Percentiles rank a stretch among this genome's conserved stretches.
Conservation (phyloP, 1,139 yeast species). For the Sugiyamaella neomexicana region DNA sequence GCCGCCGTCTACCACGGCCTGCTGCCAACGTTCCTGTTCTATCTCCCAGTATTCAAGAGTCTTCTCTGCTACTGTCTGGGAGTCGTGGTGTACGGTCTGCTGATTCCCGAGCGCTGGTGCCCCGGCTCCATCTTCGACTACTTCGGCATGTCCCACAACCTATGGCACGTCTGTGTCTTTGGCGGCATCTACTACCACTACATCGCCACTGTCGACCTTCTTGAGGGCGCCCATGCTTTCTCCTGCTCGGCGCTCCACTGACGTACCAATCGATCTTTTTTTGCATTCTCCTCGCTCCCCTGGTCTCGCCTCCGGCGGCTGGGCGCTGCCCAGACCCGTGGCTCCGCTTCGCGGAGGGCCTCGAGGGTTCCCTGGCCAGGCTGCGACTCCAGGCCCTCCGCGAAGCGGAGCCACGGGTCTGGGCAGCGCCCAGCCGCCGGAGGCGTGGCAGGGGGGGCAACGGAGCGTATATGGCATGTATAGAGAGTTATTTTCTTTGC, state of each 20-base stretch:
- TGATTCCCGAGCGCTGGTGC: conserved; percentile 84
- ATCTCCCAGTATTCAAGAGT: conserved; percentile 64
- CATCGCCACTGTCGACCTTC: conserved; percentile 70
- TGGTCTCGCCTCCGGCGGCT: conserved; percentile 6
- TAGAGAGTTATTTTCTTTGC: conserved; percentile 4
- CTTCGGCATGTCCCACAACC: conserved; percentile 90
- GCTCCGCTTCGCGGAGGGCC: background rate
- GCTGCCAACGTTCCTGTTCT: conserved; percentile 51
- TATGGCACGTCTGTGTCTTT: conserved; percentile 92
- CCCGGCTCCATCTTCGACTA: conserved; percentile 53
- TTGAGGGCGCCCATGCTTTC: conserved; percentile 44
- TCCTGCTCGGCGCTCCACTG: conserved; percentile 20
- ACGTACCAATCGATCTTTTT: no score
- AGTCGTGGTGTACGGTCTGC: conserved; percentile 81
- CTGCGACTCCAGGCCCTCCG: background rate
- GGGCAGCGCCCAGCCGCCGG: conserved; percentile 1
- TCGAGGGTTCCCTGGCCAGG: background rate
- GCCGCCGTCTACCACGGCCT: conserved; percentile 60
- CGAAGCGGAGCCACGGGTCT: conserved; percentile 3
- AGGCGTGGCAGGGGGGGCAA: background rate
- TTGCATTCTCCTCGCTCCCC: background rate
- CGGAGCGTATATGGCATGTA: background rate
- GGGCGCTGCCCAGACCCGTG: conserved; percentile 5
- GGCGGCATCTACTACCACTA: conserved; percentile 88
- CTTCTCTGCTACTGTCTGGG: conserved; percentile 77